These are phyloP conservation scores for Alnus rubra DNA, from an alignment of 306 rosid genomes.

Conservation along the genomic window DNA sequence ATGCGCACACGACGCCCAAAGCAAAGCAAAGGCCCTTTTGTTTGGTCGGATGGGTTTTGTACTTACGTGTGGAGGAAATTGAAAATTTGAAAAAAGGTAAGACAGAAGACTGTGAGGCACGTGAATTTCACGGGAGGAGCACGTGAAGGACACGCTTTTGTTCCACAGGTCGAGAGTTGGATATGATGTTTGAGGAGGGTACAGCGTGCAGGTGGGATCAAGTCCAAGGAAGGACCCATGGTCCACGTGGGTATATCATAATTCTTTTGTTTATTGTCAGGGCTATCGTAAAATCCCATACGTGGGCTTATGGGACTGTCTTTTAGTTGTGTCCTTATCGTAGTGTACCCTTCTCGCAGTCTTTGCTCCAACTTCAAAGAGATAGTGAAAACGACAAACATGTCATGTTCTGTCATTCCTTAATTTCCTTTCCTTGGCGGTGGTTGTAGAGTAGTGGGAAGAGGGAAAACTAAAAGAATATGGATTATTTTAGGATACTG, in stretches of 20 bases:
- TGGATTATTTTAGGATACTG: too few relatives aligned
- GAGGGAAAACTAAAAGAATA: too few relatives aligned
- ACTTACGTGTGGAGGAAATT: not conserved
- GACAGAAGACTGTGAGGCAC: slow-evolving; percentile 45
- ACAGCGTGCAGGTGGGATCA: too few relatives aligned
- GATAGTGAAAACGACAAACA: not conserved
- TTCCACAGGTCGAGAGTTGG: not conserved
- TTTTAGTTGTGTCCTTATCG: too few relatives aligned
- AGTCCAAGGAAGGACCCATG: not conserved
- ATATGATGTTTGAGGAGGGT: slow-evolving; percentile 13
- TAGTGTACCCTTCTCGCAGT: not conserved
- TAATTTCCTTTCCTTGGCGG: not conserved
- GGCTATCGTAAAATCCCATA: not conserved
- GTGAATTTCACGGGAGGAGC: slow-evolving; percentile 43
- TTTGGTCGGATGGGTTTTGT: not conserved
- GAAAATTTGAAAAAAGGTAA: not conserved
- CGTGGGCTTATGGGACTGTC: not conserved
- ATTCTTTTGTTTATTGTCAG: too few relatives aligned
- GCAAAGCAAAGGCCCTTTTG: not conserved
- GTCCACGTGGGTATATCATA: not conserved
- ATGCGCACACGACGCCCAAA: not conserved
- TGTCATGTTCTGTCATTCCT: not conserved
- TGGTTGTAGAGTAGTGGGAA: not conserved
- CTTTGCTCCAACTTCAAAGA: not conserved
- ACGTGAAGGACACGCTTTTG: slow-evolving; percentile 39